Evolutionary conservation across 768 basidiomycete genomes (phyloP).

Genomic region (Mycena galericulata): DNA sequence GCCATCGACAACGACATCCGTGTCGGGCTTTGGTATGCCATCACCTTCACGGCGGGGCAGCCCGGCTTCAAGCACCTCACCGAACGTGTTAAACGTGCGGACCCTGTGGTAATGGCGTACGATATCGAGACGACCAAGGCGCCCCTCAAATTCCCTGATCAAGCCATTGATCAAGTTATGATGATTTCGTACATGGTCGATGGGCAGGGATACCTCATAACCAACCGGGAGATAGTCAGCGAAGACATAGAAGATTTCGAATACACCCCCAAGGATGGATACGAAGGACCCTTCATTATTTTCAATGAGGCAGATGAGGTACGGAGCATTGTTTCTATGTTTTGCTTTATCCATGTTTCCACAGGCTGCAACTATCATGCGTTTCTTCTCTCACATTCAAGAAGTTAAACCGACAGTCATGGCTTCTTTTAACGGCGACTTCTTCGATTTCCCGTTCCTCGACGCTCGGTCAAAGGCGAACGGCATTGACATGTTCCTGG

Average conservation of each 20-base stretch:
- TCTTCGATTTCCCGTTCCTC: slow-evolving; percentile 99
- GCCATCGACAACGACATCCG: slow-evolving; percentile 99
- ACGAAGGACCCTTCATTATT: slow-evolving; percentile 94
- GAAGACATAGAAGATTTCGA: slow-evolving; percentile 99
- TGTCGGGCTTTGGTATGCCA: slow-evolving; percentile 97
- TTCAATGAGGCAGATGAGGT: slow-evolving; percentile 97
- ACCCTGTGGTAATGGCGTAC: slow-evolving; percentile 98
- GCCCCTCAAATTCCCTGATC: slow-evolving; percentile 99
- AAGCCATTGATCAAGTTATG: slow-evolving; percentile 97
- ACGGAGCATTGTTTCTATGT: slow-evolving; percentile 30
- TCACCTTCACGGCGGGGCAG: slow-evolving; percentile 85
- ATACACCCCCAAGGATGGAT: slow-evolving; percentile 98
- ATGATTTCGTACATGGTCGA: slow-evolving; percentile 99
- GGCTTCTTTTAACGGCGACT: slow-evolving; percentile 98
- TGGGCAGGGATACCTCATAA: slow-evolving; percentile 97
- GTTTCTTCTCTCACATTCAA: slow-evolving; percentile 95
- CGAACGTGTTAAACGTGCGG: slow-evolving; percentile 96
- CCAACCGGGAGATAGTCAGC: slow-evolving; percentile 95
- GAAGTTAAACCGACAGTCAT: slow-evolving; percentile 96
- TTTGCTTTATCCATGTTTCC: slow-evolving; percentile 11
- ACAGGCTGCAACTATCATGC: slow-evolving; percentile 82
- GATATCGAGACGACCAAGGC: slow-evolving; percentile 99
- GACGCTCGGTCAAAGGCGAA: slow-evolving; percentile 86
- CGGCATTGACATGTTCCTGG: slow-evolving; percentile 96
- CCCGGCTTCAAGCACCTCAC: slow-evolving; percentile 77